phyloP scores from a whole-genome alignment of 2,329 filamentous ascomycete genomes.

The Fusarium tjaetaba region DNA sequence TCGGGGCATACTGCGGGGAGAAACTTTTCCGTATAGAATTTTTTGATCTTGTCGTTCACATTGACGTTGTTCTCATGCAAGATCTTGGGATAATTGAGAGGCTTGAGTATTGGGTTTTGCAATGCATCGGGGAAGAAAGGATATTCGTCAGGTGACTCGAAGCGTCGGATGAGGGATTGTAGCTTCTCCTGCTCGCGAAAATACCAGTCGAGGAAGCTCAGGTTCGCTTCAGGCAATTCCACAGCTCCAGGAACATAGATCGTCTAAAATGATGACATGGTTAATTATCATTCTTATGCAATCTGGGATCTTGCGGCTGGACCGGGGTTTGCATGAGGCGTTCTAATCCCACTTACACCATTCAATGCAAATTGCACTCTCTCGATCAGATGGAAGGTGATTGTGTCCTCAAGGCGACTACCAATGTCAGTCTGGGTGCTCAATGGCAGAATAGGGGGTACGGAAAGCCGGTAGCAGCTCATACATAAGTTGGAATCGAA shows the following conservation, averaged over 20 bases:
- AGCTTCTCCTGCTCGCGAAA: conserved; percentile 88
- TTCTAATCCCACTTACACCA: conserved; percentile 48
- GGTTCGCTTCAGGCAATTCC: conserved; percentile 74
- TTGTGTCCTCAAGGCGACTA: conserved; percentile 96
- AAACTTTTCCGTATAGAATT: conserved; percentile 83
- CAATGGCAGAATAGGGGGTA: not conserved
- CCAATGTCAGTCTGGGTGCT: conserved; percentile 14
- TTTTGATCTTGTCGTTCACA: conserved; percentile 87
- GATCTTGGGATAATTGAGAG: conserved; percentile 87
- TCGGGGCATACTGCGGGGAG: conserved; percentile 85
- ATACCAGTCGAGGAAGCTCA: conserved; percentile 95
- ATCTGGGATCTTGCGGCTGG: conserved; percentile 3
- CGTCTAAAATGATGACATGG: conserved; percentile 54
- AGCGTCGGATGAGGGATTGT: conserved; percentile 92
- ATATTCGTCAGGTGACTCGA: conserved; percentile 95
- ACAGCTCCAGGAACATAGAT: conserved; percentile 89
- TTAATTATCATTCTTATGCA: conserved; percentile 23
- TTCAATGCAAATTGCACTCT: conserved; percentile 97
- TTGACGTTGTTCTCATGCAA: conserved; percentile 90
- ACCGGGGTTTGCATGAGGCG: conserved; percentile 28
- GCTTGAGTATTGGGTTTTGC: conserved; percentile 83
- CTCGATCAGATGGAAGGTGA: conserved; percentile 96
- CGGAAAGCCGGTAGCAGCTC: conserved; percentile 39
- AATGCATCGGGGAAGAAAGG: conserved; percentile 92
- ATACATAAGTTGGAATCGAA: conserved; percentile 93